Evolutionary conservation across 148 eudicot species (phyloP), one percentile per base, ranked within the genome.

Genomic region (Polygonum maritimum): DNA sequence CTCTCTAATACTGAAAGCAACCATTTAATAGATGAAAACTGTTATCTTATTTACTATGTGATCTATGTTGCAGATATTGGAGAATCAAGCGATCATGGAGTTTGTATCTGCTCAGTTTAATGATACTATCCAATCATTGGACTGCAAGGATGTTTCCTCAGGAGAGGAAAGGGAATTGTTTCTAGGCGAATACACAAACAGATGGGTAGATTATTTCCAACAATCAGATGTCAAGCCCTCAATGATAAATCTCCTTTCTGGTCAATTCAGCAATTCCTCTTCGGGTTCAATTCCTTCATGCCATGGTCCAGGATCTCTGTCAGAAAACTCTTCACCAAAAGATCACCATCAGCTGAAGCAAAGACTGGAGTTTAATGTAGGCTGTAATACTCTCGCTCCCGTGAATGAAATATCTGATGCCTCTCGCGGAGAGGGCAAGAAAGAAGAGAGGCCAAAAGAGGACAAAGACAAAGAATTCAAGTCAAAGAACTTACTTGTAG

Each of bases 401-500:
- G 36, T 13, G 33, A 71, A 45, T 18, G 73, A 79, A 3, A 58
- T 16, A 71, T 19, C 49, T 62, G 71, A 80, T 16, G 75, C 16
- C 15, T 72, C 57, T 49, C 78, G 74, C 67, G 82, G 71, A 73
- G 69, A 44, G 33, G 82, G 57, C 41, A 79, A 55, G 49, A 86
- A 82, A 47, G 76, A 49, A 12, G 69, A 18, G 11, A 76, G 48
- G 54, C 76, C 71, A 62, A 83, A 69, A 63, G 69, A 41, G 22
- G 81, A 65, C 33, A 82, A 63, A 45, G 44, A 67, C 15, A 85
- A 82, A 38, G 76, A 45, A 4, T 78, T 72, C 52, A 85, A 78
- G 76, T 91, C 96, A 55, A 91, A 88, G 85, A 89, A 91, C 74
- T 82, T 91, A 45, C 12, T 74, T 10, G 80, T 88, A 26, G 96